phyloP scores from a whole-genome alignment of 2,329 filamentous ascomycete genomes.

The Aspergillus sp. region DNA sequence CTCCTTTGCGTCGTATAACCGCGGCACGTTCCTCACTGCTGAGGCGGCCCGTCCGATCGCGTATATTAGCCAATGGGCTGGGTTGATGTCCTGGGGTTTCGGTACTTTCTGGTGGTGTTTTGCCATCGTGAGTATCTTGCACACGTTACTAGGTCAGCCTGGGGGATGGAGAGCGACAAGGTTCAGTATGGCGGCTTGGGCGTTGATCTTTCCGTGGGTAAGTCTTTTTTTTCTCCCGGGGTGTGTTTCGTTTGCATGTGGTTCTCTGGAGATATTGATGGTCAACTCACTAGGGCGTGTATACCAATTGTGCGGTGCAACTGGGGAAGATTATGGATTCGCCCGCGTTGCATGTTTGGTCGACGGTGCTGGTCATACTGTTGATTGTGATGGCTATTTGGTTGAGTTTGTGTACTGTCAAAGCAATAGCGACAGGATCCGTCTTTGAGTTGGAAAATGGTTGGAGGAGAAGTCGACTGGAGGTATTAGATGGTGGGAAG shows the following conservation, averaged over 20 bases:
- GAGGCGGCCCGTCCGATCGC: constrained; percentile 33
- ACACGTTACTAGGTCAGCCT: constrained; percentile 24
- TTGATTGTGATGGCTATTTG: constrained; percentile 36
- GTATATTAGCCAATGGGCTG: constrained; percentile 37
- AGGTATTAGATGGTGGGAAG: not conserved
- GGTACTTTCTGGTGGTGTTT: constrained; percentile 46
- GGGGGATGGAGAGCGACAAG: constrained; percentile 18
- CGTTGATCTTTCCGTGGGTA: constrained; percentile 43
- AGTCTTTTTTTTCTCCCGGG: constrained; percentile 10
- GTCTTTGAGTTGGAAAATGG: constrained; percentile 31
- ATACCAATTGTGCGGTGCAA: constrained; percentile 39
- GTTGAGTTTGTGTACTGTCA: constrained; percentile 32
- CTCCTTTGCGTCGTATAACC: constrained; percentile 34
- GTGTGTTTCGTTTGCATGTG: not conserved
- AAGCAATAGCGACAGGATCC: constrained; percentile 29
- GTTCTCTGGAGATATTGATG: not conserved
- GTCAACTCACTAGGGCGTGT: constrained; percentile 33
- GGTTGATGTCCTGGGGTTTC: constrained; percentile 41
- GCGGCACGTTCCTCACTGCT: constrained; percentile 33
- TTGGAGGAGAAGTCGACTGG: constrained; percentile 13
- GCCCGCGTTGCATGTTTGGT: constrained; percentile 39
- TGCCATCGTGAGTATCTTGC: constrained; percentile 35
- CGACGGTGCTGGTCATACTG: constrained; percentile 35
- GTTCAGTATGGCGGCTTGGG: constrained; percentile 36
- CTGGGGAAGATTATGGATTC: constrained; percentile 41